Conservation (phyloP, 2,329 filamentous ascomycete species). For the Trichoderma sp. region DNA sequence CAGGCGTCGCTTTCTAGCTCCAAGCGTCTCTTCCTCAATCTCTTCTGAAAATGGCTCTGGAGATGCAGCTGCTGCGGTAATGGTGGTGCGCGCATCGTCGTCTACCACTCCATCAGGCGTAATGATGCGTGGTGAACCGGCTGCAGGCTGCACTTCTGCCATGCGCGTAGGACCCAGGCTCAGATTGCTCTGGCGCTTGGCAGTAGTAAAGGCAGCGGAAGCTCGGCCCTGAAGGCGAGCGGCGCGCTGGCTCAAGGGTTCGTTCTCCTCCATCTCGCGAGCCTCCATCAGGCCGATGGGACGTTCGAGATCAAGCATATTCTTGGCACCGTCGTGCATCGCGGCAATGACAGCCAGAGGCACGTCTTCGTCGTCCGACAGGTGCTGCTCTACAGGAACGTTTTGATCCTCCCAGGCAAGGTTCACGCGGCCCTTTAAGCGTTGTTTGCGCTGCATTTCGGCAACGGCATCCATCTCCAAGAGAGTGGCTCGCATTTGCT, state of each 20-base stretch:
- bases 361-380: conserved; percentile 77
- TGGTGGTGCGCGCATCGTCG: conserved; percentile 17
- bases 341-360: conserved; percentile 79
- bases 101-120: conserved; percentile 38
- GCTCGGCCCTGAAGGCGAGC: conserved; percentile 71
- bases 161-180: conserved; percentile 27
- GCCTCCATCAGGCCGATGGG: conserved; percentile 78
- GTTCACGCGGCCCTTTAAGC: conserved; percentile 75
- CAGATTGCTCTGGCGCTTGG: conserved; percentile 52
- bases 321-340: conserved; percentile 57
- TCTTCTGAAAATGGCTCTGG: conserved; percentile 46
- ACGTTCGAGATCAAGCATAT: conserved; percentile 60
- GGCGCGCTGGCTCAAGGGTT: conserved; percentile 78
- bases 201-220: conserved; percentile 46
- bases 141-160: conserved; percentile 26
- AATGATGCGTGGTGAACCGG: conserved; percentile 34
- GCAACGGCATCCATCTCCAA: conserved; percentile 89
- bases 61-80: not conserved
- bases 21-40: conserved; percentile 67
- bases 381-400: conserved; percentile 49
- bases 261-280: conserved; percentile 87
- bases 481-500: conserved; percentile 85
- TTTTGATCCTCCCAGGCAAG: conserved; percentile 85
- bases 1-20: conserved; percentile 66
- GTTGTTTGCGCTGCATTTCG: conserved; percentile 76